Percentiles rank a stretch among this genome's conserved stretches.
Evolutionary conservation across 1,284 basidiomycete species (phyloP).

Genomic region (Sporisorium scitamineum): DNA sequence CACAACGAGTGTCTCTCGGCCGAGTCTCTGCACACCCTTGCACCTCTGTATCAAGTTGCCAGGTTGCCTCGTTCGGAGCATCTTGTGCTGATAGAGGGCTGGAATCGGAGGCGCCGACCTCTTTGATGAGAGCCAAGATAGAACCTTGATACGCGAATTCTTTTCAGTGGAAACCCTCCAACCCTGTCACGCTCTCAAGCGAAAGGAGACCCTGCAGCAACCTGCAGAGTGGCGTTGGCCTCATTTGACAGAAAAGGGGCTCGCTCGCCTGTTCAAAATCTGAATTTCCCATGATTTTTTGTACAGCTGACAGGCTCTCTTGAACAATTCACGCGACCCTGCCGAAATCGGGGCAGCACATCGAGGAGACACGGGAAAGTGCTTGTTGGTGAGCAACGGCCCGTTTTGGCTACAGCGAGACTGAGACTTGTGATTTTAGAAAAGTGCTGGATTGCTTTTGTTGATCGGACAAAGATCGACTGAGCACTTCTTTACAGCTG

Average conservation of each 20-base stretch:
- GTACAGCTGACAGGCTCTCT: not conserved
- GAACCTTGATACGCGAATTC: too few relatives aligned
- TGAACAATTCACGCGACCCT: not conserved
- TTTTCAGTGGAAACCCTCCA: not conserved
- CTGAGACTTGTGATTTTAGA: constrained; percentile 3
- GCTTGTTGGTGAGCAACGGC: not conserved
- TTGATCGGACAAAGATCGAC: too few relatives aligned
- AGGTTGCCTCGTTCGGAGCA: too few relatives aligned
- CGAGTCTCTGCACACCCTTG: not conserved
- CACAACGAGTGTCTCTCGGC: not conserved
- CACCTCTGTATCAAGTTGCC: not conserved
- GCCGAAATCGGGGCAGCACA: not conserved
- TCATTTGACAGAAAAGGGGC: constrained; percentile 3
- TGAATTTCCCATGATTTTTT: not conserved
- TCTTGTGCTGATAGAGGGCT: not conserved
- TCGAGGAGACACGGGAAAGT: too few relatives aligned
- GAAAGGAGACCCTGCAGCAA: constrained; percentile 24
- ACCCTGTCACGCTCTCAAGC: not conserved
- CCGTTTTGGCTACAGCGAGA: not conserved
- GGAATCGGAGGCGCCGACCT: not conserved
- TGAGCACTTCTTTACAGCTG: not conserved
- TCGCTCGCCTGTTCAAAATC: not conserved
- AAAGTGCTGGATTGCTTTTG: not conserved
- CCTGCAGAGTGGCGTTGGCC: not conserved
- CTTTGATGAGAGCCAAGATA: not conserved